Percentiles rank a stretch among this genome's conserved stretches.
phyloP scores from a whole-genome alignment of 768 basidiomycete genomes.

The Strobilomyces confusus region DNA sequence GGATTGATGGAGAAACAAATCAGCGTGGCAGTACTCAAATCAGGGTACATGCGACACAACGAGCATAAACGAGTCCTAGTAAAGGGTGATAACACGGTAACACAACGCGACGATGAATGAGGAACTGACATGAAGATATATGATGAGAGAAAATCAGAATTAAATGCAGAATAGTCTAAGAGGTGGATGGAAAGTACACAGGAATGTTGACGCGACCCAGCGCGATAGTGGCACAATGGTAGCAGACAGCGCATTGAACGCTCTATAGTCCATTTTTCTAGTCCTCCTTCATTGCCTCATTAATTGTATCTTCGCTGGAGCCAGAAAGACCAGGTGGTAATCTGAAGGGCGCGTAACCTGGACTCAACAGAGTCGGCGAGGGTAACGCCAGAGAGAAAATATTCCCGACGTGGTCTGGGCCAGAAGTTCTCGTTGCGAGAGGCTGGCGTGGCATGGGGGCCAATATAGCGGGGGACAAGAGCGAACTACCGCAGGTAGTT shows the following conservation, averaged over 20 bases:
- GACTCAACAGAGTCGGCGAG: conserved; percentile 7
- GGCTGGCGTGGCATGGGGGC: conserved; percentile 18
- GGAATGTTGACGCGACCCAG: conserved; percentile 9
- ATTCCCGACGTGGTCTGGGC: conserved; percentile 1
- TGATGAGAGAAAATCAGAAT: conserved; percentile 6
- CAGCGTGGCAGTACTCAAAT: neutral
- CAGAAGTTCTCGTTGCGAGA: conserved; percentile 7
- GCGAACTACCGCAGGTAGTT: conserved; percentile 6
- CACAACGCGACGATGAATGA: neutral
- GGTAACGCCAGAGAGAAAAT: neutral
- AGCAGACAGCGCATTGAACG: conserved; percentile 10
- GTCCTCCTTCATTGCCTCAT: conserved; percentile 23
- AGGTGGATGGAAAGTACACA: neutral
- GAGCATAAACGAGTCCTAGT: neutral
- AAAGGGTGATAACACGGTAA: neutral
- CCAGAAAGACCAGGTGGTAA: conserved; percentile 5
- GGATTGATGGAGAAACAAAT: neutral
- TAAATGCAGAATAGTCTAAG: conserved; percentile 18
- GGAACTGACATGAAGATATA: neutral
- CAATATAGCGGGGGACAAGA: conserved; percentile 20
- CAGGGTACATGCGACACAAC: neutral
- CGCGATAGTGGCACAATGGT: conserved; percentile 7
- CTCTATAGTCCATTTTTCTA: conserved; percentile 2
- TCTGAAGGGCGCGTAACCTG: conserved; percentile 11
- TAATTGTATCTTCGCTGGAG: conserved; percentile 2